Conservation (phyloP, 257 asterid genomes). For the Solanum habrochaites region DNA sequence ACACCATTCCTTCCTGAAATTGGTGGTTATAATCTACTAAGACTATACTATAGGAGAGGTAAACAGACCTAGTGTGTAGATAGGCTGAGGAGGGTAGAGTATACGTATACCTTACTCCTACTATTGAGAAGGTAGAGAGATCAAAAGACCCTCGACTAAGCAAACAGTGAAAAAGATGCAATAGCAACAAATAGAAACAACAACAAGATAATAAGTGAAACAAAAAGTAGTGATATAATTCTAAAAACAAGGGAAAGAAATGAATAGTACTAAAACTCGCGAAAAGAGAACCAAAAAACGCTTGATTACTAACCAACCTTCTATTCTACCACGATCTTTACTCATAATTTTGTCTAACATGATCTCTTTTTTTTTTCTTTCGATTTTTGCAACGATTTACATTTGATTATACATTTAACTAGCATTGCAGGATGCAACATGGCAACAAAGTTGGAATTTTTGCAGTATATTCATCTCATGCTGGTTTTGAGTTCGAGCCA, state of each 20-base stretch:
- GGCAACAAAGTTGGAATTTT: not conserved
- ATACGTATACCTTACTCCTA: not conserved
- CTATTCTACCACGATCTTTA: not conserved
- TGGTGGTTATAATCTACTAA: not conserved
- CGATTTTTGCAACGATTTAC: not conserved
- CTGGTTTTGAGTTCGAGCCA: not conserved
- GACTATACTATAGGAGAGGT: not conserved
- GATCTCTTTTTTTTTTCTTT: not conserved
- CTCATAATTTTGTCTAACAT: not conserved
- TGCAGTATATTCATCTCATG: not conserved
- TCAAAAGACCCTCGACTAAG: not conserved
- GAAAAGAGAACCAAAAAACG: not conserved
- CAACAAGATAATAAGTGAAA: not conserved
- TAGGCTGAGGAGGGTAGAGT: not conserved
- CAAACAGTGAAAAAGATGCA: not conserved
- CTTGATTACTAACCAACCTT: not conserved
- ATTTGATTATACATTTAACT: not conserved
- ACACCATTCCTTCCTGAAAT: not conserved
- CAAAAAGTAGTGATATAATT: not conserved
- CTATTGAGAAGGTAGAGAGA: not conserved
- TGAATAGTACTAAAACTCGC: not conserved
- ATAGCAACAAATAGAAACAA: not conserved
- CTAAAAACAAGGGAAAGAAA: not conserved
- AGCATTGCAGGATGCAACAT: not conserved
- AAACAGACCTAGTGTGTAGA: not conserved